Conservation (phyloP, 768 basidiomycete genomes). For the Russula dissimulans region DNA sequence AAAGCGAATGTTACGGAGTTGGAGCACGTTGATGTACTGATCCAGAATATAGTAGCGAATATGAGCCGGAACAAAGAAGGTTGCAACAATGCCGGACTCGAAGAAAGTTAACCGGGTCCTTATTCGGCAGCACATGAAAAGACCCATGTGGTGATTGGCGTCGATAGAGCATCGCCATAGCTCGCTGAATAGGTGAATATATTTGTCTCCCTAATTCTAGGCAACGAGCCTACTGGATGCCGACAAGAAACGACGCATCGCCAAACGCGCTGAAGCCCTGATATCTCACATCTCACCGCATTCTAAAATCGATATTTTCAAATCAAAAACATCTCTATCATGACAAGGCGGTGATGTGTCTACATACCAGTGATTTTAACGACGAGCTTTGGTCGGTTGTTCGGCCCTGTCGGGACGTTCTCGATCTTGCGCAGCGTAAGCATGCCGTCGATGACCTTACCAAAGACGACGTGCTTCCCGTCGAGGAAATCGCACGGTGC, state of each 20-base stretch:
- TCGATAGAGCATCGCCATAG: background rate
- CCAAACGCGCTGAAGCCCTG: background rate
- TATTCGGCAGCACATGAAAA: background rate
- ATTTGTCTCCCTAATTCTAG: background rate
- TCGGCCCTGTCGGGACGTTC: constrained; percentile 85
- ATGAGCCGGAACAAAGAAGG: too few relatives aligned
- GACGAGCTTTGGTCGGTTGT: constrained; percentile 80
- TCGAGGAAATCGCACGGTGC: constrained; percentile 94
- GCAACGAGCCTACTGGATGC: background rate
- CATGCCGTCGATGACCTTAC: constrained; percentile 86
- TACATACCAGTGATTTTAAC: constrained; percentile 78
- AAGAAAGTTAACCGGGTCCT: too few relatives aligned
- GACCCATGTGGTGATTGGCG: background rate
- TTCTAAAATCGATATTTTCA: constrained; percentile 21
- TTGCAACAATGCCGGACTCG: too few relatives aligned
- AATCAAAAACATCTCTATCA: background rate
- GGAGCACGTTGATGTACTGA: background rate
- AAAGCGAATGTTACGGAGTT: background rate
- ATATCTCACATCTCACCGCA: constrained; percentile 32
- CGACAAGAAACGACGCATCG: background rate
- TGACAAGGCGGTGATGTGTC: background rate
- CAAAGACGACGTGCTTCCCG: constrained; percentile 90
- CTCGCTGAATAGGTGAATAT: background rate
- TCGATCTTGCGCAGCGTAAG: constrained; percentile 94
- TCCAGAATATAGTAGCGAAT: background rate